Evolutionary conservation across 2,329 filamentous ascomycete genomes (phyloP), one percentile per base, ranked within the genome.

Genomic region (Cytospora leucostoma): DNA sequence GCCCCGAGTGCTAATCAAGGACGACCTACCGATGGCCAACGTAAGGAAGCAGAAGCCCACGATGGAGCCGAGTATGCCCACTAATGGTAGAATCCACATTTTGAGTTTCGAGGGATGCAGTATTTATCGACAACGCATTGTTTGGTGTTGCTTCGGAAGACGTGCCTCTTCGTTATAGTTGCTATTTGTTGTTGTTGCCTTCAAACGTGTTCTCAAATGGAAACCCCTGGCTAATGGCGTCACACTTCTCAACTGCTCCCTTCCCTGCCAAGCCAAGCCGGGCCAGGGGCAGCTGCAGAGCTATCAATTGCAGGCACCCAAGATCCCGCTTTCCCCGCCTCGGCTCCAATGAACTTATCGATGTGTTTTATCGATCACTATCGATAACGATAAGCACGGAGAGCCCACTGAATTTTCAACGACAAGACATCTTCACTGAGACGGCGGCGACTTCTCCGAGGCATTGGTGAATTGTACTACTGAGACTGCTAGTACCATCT

Each of bases 51-150:
- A 87, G 80, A 99, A 99, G 74, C 94, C 94, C 66, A 97, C 80
- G 67, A 93, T 79, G 69, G 96, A 87, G 72, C 95, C 95, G 38
- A 93, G 77, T 73, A 97, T 97, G 72, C 95, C 95, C 71, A 99
- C 81, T 51, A 98, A 80, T 71, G 94, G 93, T 73, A 99, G 81
- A 80, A 99, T 92, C 92, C 93, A 98, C 95, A 98, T 97, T 68
- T 67, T 85, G 74, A 17, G 12, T 34, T 37, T 52, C 35, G 37
- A 17, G 15, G 37, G 33, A 15, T 21, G n/a, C n/a, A 27, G 15
- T 7, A 34, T 15, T 27, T 56, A 57, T 57, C 34, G 44, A 52
- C 51, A 27, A 12, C 11, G 51, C 53, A 62, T 52, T 47, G 53
- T 54, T 33, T 34, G 27, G 37, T 54, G 51, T 50, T 59, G 37